Percentiles rank a stretch among this genome's conserved stretches.
Conservation (phyloP, 768 basidiomycete species). For the Serendipita sp. region DNA sequence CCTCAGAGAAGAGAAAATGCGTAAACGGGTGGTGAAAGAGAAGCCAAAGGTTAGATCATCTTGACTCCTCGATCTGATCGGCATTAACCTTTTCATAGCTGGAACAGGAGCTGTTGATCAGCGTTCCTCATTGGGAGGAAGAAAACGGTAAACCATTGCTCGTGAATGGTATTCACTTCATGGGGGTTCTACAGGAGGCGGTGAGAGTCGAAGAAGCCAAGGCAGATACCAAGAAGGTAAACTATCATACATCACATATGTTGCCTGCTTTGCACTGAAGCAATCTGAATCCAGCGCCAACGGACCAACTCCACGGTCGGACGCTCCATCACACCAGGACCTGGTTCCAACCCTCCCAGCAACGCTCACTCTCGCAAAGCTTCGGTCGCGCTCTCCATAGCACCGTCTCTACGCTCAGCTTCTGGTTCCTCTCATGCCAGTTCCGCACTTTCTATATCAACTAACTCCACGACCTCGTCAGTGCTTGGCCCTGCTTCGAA, state of each 20-base stretch:
- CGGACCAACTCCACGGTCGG: too few relatives aligned
- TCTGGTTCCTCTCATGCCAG: too few relatives aligned
- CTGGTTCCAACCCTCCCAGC: too few relatives aligned
- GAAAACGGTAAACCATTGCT: constrained; percentile 57
- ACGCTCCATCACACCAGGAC: too few relatives aligned
- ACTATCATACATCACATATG: background rate
- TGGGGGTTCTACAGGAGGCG: constrained; percentile 60
- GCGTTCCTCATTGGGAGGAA: constrained; percentile 78
- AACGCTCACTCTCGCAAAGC: too few relatives aligned
- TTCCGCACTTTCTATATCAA: too few relatives aligned
- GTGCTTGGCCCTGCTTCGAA: too few relatives aligned
- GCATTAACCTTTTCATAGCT: constrained; percentile 31
- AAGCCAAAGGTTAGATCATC: constrained; percentile 63
- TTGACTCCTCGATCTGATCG: background rate
- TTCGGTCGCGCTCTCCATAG: too few relatives aligned
- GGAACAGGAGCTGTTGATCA: constrained; percentile 65
- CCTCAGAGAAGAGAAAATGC: constrained; percentile 27
- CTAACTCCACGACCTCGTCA: too few relatives aligned
- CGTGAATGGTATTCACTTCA: constrained; percentile 67
- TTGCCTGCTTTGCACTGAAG: background rate
- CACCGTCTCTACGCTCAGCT: too few relatives aligned
- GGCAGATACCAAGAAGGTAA: constrained; percentile 66
- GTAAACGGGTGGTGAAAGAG: constrained; percentile 81
- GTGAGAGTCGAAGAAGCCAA: constrained; percentile 39
- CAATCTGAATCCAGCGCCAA: too few relatives aligned